A percentile compares a stretch with the other conserved stretches of the same genome.
phyloP scores from a whole-genome alignment of 768 basidiomycete species.

The Hygrocybe coccinea region DNA sequence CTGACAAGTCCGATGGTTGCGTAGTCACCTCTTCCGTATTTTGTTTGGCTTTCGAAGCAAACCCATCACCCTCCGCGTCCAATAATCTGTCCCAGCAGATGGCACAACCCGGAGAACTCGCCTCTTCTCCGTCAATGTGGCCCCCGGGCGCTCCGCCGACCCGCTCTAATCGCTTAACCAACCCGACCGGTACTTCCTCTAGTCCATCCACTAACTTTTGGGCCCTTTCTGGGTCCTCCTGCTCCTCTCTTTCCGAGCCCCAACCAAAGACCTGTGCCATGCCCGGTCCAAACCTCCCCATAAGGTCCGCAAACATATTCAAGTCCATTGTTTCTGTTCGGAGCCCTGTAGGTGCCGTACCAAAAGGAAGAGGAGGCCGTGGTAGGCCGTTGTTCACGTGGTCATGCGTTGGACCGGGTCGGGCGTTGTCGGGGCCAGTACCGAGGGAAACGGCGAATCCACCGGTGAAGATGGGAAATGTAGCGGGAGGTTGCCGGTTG shows the following conservation, averaged over 20 bases:
- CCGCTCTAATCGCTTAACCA: constrained; percentile 61
- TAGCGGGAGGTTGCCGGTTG: not conserved
- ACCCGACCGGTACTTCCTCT: constrained; percentile 60
- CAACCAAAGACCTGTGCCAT: constrained; percentile 15
- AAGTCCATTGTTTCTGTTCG: not conserved
- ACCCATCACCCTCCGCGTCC: constrained; percentile 38
- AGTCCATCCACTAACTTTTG: constrained; percentile 57
- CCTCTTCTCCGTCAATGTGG: constrained; percentile 31
- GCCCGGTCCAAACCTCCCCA: constrained; percentile 12
- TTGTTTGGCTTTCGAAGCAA: constrained; percentile 16
- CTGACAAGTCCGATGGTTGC: constrained; percentile 6
- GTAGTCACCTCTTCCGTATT: constrained; percentile 6
- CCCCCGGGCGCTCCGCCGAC: constrained; percentile 31
- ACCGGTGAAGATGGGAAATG: constrained; percentile 8
- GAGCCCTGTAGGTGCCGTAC: not conserved
- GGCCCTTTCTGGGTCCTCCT: constrained; percentile 66
- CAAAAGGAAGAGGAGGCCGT: not conserved
- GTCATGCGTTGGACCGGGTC: not conserved
- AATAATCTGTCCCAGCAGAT: constrained; percentile 73
- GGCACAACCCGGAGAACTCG: constrained; percentile 50
- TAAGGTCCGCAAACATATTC: constrained; percentile 4
- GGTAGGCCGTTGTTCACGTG: not conserved
- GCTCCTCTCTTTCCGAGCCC: constrained; percentile 30
- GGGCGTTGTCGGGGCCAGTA: not conserved
- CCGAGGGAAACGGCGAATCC: constrained; percentile 17